Percentiles rank a stretch among this genome's conserved stretches.
phyloP scores from a whole-genome alignment of 495 filamentous ascomycete genomes.

The Penicillium alfredii region DNA sequence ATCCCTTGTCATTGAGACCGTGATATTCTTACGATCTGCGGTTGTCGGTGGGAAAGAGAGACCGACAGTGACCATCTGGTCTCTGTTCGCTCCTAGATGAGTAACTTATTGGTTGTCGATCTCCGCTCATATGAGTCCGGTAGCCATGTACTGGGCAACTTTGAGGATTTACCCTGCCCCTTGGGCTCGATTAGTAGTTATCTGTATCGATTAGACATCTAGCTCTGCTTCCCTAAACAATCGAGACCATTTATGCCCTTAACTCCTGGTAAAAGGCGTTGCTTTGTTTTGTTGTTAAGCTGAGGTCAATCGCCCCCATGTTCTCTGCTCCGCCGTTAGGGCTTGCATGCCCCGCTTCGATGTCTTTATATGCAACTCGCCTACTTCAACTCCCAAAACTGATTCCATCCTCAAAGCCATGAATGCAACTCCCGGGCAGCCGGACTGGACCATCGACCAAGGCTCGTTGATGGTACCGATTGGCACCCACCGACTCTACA shows the following conservation, averaged over 20 bases:
- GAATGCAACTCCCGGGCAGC: slow-evolving; percentile 1
- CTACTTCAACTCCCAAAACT: not conserved
- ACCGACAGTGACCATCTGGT: slow-evolving; percentile 6
- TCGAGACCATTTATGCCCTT: slow-evolving; percentile 13
- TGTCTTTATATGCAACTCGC: not conserved
- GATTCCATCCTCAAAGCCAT: not conserved
- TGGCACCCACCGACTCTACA: slow-evolving; percentile 33
- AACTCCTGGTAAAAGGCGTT: too few relatives aligned
- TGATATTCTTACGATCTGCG: slow-evolving; percentile 5
- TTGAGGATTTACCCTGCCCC: slow-evolving; percentile 10
- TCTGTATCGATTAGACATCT: slow-evolving; percentile 12
- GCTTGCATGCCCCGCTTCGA: not conserved
- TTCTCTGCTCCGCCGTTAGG: too few relatives aligned
- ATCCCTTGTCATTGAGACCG: slow-evolving; percentile 9
- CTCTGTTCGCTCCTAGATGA: slow-evolving; percentile 4
- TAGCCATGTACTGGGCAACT: slow-evolving; percentile 13
- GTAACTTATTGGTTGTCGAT: slow-evolving; percentile 8
- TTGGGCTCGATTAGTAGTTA: slow-evolving; percentile 17
- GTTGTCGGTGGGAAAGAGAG: slow-evolving; percentile 3
- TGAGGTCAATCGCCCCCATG: not conserved
- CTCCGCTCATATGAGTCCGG: slow-evolving; percentile 6
- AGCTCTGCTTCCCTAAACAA: slow-evolving; percentile 10
- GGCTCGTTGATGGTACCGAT: slow-evolving; percentile 21
- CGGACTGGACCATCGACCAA: slow-evolving; percentile 1
- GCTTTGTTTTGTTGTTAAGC: slow-evolving; percentile 2